A percentile compares a stretch with the other conserved stretches of the same genome.
Evolutionary conservation across 2,329 filamentous ascomycete species (phyloP).

Genomic region (Trichoderma sp.): DNA sequence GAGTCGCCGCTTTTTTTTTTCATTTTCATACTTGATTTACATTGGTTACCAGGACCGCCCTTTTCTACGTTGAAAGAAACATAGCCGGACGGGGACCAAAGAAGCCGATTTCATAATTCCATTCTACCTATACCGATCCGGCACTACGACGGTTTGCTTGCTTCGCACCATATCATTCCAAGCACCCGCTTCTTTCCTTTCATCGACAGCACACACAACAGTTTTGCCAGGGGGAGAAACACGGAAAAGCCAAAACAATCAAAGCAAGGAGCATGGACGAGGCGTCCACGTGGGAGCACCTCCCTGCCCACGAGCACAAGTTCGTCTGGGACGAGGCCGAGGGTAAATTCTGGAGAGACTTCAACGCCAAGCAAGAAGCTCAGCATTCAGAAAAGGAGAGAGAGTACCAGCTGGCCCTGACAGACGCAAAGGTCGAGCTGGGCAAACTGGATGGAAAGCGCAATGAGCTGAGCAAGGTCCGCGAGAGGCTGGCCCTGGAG

Average conservation of each 20-base stretch:
- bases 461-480: slow-evolving; percentile 30
- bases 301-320: slow-evolving; percentile 33
- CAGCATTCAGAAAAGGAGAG: slow-evolving; percentile 28
- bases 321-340: slow-evolving; percentile 39
- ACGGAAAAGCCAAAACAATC: not conserved
- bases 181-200: not conserved
- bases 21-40: not conserved
- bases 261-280: slow-evolving; percentile 20
- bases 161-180: not conserved
- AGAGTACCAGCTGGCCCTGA: slow-evolving; percentile 28
- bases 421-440: slow-evolving; percentile 31
- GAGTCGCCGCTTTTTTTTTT: not conserved
- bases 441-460: slow-evolving; percentile 31
- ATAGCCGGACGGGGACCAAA: not conserved
- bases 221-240: not conserved
- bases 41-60: not conserved
- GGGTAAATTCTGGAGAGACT: slow-evolving; percentile 35
- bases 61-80: not conserved
- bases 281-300: slow-evolving; percentile 30
- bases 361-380: slow-evolving; percentile 28
- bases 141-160: not conserved
- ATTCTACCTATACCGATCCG: not conserved
- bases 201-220: not conserved
- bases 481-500: slow-evolving; percentile 31
- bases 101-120: not conserved